These are phyloP conservation scores for Acanthamoeba healyi DNA, from an alignment of 208 protist species.

Conservation along the genomic window DNA sequence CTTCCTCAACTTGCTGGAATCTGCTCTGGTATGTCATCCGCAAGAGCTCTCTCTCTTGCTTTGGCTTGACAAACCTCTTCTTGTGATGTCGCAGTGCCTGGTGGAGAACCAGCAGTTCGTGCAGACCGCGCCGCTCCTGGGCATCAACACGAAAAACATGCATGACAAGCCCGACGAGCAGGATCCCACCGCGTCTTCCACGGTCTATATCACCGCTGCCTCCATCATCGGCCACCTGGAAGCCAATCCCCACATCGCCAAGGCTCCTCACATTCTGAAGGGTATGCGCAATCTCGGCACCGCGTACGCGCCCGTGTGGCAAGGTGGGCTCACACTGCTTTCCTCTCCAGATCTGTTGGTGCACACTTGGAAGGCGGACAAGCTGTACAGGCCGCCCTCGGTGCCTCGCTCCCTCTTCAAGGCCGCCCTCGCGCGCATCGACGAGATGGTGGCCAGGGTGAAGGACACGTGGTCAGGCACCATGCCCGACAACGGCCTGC, in stretches of 20 bases:
- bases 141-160: constrained; percentile 77
- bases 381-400: constrained; percentile 79
- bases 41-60: neutral
- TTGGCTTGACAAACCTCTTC: constrained; percentile 3
- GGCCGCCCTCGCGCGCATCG: constrained; percentile 65
- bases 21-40: constrained; percentile 12
- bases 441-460: constrained; percentile 77
- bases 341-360: constrained; percentile 41
- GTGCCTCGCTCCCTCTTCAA: constrained; percentile 82
- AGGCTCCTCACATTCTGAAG: constrained; percentile 38
- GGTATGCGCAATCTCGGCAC: neutral
- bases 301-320: neutral
- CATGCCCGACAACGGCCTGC: constrained; percentile 83
- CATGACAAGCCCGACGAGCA: neutral
- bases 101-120: constrained; percentile 72
- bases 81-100: constrained; percentile 25
- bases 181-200: neutral
- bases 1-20: constrained; percentile 86
- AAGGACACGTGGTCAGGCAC: constrained; percentile 71
- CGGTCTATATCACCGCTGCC: constrained; percentile 32
- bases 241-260: neutral
- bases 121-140: constrained; percentile 82
- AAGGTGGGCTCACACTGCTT: neutral
- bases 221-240: neutral
- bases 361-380: constrained; percentile 64